Evolutionary conservation across 1,284 basidiomycete species (phyloP).

Genomic region (Amylostereum chailletii): DNA sequence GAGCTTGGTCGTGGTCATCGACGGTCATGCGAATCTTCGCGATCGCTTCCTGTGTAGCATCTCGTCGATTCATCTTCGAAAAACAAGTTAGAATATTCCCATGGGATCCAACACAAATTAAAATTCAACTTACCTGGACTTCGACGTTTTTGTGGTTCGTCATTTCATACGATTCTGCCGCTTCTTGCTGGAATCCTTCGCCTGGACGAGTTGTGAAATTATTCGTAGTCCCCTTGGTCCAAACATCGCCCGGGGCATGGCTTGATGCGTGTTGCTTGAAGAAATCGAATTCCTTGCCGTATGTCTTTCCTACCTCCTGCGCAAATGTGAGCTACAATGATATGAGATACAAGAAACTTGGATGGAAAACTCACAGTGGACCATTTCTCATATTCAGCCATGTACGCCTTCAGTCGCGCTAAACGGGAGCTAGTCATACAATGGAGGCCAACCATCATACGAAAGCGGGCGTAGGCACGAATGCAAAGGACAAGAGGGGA

Average conservation of each 20-base stretch:
- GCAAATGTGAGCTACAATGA: too few relatives aligned
- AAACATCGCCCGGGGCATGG: not conserved
- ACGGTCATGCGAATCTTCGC: slow-evolving; percentile 5
- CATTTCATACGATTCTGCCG: not conserved
- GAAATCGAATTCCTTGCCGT: slow-evolving; percentile 1
- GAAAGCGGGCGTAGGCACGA: slow-evolving; percentile 13
- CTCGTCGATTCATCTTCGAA: slow-evolving; percentile 10
- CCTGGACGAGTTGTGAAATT: not conserved
- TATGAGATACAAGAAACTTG: too few relatives aligned
- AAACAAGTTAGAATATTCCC: not conserved
- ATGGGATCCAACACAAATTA: not conserved
- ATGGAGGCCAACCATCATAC: slow-evolving; percentile 16
- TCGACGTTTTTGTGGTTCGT: not conserved
- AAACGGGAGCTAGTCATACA: not conserved
- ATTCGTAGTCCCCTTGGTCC: not conserved
- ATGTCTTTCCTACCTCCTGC: too few relatives aligned
- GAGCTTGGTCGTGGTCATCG: not conserved
- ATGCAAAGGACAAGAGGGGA: slow-evolving; percentile 17
- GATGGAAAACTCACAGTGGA: too few relatives aligned
- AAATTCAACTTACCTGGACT: slow-evolving; percentile 12
- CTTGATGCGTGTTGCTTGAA: not conserved
- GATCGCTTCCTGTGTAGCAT: slow-evolving; percentile 13
- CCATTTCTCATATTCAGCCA: too few relatives aligned
- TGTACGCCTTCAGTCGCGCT: too few relatives aligned
- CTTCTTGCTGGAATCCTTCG: not conserved